Conservation (phyloP, 2,329 filamentous ascomycete species). For the Penicillium sp. region DNA sequence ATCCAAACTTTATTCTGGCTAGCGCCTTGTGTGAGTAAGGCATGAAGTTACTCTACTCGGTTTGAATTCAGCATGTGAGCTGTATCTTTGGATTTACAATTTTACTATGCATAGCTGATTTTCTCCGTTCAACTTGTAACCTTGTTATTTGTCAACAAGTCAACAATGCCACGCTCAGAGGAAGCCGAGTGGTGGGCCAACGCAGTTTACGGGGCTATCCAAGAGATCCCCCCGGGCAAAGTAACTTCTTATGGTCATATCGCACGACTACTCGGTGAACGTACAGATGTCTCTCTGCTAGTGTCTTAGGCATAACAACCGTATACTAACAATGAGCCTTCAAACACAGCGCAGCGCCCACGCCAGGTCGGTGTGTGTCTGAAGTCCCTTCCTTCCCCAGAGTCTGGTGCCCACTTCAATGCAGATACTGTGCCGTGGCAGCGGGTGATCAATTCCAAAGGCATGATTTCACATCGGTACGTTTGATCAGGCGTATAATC, state of each 20-base stretch:
- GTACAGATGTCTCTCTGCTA: constrained; percentile 42
- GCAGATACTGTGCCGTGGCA: constrained; percentile 86
- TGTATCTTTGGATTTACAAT: neutral
- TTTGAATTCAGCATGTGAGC: neutral
- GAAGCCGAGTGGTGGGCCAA: constrained; percentile 50
- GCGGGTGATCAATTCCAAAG: constrained; percentile 82
- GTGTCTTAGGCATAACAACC: neutral
- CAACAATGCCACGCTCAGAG: constrained; percentile 44
- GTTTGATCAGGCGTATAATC: constrained; percentile 12
- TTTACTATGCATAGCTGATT: neutral
- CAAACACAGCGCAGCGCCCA: constrained; percentile 59
- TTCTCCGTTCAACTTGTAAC: neutral
- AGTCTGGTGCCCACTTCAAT: constrained; percentile 58
- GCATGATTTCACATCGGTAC: constrained; percentile 78
- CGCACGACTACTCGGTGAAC: constrained; percentile 58
- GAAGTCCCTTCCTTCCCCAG: constrained; percentile 68
- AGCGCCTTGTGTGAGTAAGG: constrained; percentile 1
- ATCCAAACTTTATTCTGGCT: constrained; percentile 18
- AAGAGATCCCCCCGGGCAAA: constrained; percentile 75
- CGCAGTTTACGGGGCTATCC: constrained; percentile 76
- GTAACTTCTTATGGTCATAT: constrained; percentile 84
- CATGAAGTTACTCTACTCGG: neutral
- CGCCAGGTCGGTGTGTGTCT: constrained; percentile 87
- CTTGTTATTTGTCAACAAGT: neutral
- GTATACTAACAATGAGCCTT: neutral